phyloP scores from a whole-genome alignment of 2,329 filamentous ascomycete species.

The Botryotinia calthae region DNA sequence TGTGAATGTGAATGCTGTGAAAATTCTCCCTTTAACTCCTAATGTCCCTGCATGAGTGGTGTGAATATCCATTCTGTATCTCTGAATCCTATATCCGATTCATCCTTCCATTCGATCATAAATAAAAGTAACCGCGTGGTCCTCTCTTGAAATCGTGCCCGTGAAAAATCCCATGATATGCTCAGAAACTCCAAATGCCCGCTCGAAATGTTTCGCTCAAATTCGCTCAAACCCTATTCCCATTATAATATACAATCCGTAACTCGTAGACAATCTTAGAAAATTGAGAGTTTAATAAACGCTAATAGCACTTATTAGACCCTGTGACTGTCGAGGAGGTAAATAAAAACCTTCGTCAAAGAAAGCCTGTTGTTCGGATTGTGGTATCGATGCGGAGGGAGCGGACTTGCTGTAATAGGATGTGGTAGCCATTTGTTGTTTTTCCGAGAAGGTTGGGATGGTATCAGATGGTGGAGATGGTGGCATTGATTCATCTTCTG shows the following conservation, averaged over 20 bases:
- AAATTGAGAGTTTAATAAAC: conserved; percentile 42
- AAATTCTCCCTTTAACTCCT: conserved; percentile 18
- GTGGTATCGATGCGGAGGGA: conserved; percentile 34
- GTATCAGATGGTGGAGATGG: conserved; percentile 46
- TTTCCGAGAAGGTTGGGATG: conserved; percentile 59
- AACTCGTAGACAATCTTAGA: conserved; percentile 1
- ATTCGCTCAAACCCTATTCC: conserved; percentile 27
- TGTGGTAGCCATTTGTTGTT: conserved; percentile 49
- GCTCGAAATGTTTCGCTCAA: background rate
- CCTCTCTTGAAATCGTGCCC: conserved; percentile 14
- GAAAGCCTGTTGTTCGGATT: conserved; percentile 41
- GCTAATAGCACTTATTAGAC: conserved; percentile 45
- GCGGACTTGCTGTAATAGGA: conserved; percentile 40
- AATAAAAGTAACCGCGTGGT: conserved; percentile 17
- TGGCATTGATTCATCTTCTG: conserved; percentile 71
- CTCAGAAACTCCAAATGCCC: conserved; percentile 12
- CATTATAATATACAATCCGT: conserved; percentile 22
- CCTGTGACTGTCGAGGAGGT: conserved; percentile 42
- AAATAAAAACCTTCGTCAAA: conserved; percentile 51
- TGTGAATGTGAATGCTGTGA: background rate
- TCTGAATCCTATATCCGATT: background rate
- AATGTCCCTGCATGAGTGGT: conserved; percentile 20
- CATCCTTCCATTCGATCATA: background rate
- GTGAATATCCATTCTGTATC: conserved; percentile 7
- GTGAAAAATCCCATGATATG: background rate